phyloP scores from a whole-genome alignment of 2,329 filamentous ascomycete genomes.

The Macrophomina phaseolina region DNA sequence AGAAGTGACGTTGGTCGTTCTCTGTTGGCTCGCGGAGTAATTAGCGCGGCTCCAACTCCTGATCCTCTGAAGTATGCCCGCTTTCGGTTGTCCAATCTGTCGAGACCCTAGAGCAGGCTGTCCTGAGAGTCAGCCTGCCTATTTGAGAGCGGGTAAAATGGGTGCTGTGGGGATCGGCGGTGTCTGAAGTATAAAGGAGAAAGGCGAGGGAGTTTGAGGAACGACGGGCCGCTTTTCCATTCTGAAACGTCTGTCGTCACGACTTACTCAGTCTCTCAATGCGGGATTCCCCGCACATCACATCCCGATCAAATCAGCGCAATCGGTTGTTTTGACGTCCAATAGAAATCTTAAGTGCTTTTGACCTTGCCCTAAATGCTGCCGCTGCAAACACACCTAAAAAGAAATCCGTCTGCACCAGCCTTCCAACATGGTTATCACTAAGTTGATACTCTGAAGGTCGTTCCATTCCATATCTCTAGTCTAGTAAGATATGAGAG shows the following conservation, averaged over 20 bases:
- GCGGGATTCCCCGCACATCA: background rate
- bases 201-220: slow-evolving; percentile 4
- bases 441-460: no score
- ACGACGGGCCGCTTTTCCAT: slow-evolving; percentile 9
- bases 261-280: slow-evolving; percentile 11
- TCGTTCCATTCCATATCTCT: no score
- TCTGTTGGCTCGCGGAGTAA: background rate
- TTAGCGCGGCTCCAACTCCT: background rate
- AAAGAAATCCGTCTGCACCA: no score
- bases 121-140: background rate
- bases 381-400: no score
- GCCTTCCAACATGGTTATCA: no score
- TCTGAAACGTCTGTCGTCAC: slow-evolving; percentile 18
- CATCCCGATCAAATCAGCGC: background rate
- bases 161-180: background rate
- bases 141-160: background rate
- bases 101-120: background rate
- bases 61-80: no score
- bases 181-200: slow-evolving; percentile 8
- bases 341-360: background rate
- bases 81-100: no score
- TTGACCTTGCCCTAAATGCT: no score
- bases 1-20: background rate
- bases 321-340: background rate
- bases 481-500: no score